Evolutionary conservation across 2,329 filamentous ascomycete species (phyloP), one percentile per base, ranked within the genome.

Genomic region (Colletotrichum scovillei): DNA sequence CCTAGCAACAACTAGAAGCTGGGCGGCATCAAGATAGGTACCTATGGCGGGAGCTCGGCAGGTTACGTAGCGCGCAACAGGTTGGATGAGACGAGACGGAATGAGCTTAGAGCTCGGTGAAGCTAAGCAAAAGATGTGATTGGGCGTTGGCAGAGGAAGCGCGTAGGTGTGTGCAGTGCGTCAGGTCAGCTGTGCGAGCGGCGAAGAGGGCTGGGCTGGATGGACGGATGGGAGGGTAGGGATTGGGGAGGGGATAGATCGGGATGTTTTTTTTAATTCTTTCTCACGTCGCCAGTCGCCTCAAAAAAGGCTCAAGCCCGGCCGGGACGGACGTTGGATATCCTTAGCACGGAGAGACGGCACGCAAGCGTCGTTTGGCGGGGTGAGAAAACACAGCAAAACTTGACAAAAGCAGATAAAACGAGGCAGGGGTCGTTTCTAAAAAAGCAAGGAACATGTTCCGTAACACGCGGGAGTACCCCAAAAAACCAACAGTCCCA

Each of bases 341-440:
- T 35, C 66, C 66, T 69, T 72, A 65, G 70, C 56, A 65, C 70
- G 70, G 70, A 49, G 67, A 57, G 55, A 57, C 70, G 70, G 70
- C 70, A 73, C 70, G 56, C 55, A 71, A 71, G 68, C 63, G 55
- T 55, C 28, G 26, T 71, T 67, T 62, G 68, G 63, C 56, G 56
- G 56, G 35, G 49, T 38, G 30, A 28, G 28, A 53, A 12, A 42
- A 42, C 14, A 42, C 38, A 42, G 16, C 14, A 42, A 62, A 53
- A 55, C 62, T 38, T n/a, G 19, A 28, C 63, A 60, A 32, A 53
- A 49, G 16, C 63, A 60, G 46, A 35, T 28, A 60, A 67, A 67
- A 67, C 68, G n/a, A 72, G 53, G 58, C 65, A 72, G 35, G 58
- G 57, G 35, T 38, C 46, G 53, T 46, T 22, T 38, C 11, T 12